Conservation (phyloP, 1,284 basidiomycete species). For the Tilletia walkeri region DNA sequence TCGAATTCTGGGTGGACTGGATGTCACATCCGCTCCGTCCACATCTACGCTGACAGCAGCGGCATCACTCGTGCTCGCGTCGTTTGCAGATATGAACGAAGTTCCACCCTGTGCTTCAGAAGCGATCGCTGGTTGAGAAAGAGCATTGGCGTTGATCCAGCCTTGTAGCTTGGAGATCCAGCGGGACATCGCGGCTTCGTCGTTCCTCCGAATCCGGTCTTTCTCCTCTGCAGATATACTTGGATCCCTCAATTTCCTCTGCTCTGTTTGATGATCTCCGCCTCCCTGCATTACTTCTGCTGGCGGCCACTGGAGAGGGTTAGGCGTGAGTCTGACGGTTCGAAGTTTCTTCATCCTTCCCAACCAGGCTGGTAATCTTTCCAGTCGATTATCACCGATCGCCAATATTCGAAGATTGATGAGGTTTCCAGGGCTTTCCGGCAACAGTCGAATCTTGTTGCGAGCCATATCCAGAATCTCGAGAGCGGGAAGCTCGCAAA, state of each 20-base stretch:
- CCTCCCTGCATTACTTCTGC: constrained; percentile 29
- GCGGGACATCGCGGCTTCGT: constrained; percentile 59
- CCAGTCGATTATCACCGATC: constrained; percentile 79
- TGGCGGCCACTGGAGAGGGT: constrained; percentile 78
- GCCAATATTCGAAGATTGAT: constrained; percentile 80
- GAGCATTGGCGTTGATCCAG: constrained; percentile 33
- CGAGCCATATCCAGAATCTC: constrained; percentile 93
- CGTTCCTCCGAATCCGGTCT: constrained; percentile 49
- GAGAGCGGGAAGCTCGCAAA: constrained; percentile 68
- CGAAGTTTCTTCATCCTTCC: constrained; percentile 71
- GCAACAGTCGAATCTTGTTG: constrained; percentile 81
- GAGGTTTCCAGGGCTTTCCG: constrained; percentile 75
- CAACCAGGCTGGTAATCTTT: constrained; percentile 75
- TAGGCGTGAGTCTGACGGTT: constrained; percentile 82
- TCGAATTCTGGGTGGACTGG: constrained; percentile 4
- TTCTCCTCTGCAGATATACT: constrained; percentile 24
- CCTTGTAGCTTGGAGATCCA: constrained; percentile 43
- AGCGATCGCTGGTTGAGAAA: too few species aligned
- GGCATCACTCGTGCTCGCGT: neutral
- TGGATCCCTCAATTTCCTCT: constrained; percentile 36
- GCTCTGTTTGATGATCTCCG: constrained; percentile 24
- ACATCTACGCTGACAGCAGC: neutral
- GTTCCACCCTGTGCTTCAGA: too few species aligned
- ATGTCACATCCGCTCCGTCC: neutral
- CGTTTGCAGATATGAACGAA: too few species aligned